A percentile compares a stretch with the other conserved stretches of the same genome.
These are phyloP conservation scores for Trichoderma virens DNA, from an alignment of 495 filamentous ascomycete genomes.

Conservation along the genomic window DNA sequence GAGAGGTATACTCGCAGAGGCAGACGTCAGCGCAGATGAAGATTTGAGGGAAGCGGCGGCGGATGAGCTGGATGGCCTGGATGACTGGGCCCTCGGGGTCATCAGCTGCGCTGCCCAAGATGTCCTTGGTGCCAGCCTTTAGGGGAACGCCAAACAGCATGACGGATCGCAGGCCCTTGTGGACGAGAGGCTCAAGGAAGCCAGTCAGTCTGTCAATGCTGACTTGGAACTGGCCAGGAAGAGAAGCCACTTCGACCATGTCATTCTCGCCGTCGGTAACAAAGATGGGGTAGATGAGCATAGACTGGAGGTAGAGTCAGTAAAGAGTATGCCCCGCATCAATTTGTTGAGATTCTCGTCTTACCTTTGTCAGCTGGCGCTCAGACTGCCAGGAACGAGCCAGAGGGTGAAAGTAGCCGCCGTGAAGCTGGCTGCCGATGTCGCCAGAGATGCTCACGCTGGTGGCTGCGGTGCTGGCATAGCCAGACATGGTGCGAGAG, in stretches of 20 bases:
- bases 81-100: slow-evolving; percentile 91
- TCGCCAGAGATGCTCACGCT: slow-evolving; percentile 89
- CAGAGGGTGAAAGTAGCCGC: slow-evolving; percentile 89
- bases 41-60: slow-evolving; percentile 73
- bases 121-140: slow-evolving; percentile 71
- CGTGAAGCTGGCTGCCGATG: slow-evolving; percentile 90
- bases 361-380: slow-evolving; percentile 89
- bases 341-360: slow-evolving; percentile 10
- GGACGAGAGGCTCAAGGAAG: slow-evolving; percentile 76
- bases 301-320: slow-evolving; percentile 52
- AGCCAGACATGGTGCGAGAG: slow-evolving; percentile 61
- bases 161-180: slow-evolving; percentile 81
- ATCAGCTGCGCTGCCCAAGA: slow-evolving; percentile 86
- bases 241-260: slow-evolving; percentile 79
- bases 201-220: slow-evolving; percentile 80
- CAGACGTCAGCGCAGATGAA: slow-evolving; percentile 92
- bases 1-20: slow-evolving; percentile 97
- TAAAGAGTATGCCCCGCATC: background rate
- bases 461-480: slow-evolving; percentile 83
- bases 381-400: slow-evolving; percentile 92
- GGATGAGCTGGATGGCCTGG: slow-evolving; percentile 69
- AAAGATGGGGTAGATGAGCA: slow-evolving; percentile 97
- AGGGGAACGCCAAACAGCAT: slow-evolving; percentile 94
- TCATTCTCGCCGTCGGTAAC: slow-evolving; percentile 91
- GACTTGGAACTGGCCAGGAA: slow-evolving; percentile 80